Base-by-base conservation (phyloP, 2,329 filamentous ascomycete genomes). In the Xylariaceae sp. region DNA sequence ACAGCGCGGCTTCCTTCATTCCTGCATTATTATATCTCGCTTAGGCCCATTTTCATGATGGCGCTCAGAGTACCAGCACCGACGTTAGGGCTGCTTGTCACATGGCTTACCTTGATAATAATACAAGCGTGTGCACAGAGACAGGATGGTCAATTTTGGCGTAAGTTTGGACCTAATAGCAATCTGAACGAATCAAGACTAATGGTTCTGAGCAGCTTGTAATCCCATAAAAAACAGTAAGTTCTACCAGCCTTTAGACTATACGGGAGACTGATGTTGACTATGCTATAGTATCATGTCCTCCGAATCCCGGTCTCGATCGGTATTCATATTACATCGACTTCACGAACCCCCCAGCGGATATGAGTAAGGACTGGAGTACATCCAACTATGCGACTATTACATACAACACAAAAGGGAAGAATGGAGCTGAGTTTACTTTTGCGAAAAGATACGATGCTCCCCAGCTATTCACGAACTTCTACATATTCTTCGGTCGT, bases 381-480 rank as follows among this genome's bases (percentile, higher is more conserved):
- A 59, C 54, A 1, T 62, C 62, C 2, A 57, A 64, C 46, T 64
- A 57, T 41, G 57, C 55, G 32, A 59, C 42, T 19, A 45, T 64
- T 44, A 62, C 50, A 14, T 64, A 59, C 50, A 60, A 60, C 43
- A 51, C 52, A 18, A 54, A 58, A 29, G 53, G 20, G 2, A 53
- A 52, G 47, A 56, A 60, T 23, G 62, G 62, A 1, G 62, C 62
- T 44, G 62, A 64, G 51, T 62, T 64, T 50, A 59, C 48, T 16
- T 57, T 55, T 44, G 48, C 40, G 16, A 56, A 63, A 43, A 45
- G 56, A 32, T 55, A 54, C 20, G 62, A 64, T 42, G 60, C 62
- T 2, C 61, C 59, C 4, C 55, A 59, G 51, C 50, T 65, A 5
- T 61, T 56, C 37, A 60, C 60, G 19, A 56, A 63, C 40, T 65